Conservation (phyloP, 495 filamentous ascomycete species). For the Aspergillus mulundensis region DNA sequence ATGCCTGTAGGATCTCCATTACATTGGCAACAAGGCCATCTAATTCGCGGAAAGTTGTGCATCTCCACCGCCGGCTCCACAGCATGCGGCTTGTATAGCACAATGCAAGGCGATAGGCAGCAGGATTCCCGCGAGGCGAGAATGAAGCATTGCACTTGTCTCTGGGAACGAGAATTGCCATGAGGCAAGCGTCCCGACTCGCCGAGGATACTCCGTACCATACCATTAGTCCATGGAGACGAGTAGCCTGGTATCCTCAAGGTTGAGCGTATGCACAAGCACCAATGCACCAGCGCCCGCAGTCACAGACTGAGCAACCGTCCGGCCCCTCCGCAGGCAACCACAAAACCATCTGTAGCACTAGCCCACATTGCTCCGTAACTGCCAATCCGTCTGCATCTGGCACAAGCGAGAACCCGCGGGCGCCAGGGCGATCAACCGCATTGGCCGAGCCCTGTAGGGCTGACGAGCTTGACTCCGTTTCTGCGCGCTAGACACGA, state of each 20-base stretch:
- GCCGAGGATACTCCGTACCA: no score
- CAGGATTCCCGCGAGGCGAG: slow-evolving; percentile 3
- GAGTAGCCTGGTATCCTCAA: no score
- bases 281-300: no score
- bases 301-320: no score
- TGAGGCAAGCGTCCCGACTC: no score
- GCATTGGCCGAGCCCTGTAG: slow-evolving; percentile 18
- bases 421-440: background rate
- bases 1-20: background rate
- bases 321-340: background rate
- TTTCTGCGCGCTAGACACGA: no score
- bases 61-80: background rate
- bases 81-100: background rate
- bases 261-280: no score
- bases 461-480: slow-evolving; percentile 16
- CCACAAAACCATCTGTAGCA: background rate
- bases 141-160: background rate
- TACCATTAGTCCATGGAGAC: no score
- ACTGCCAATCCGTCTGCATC: background rate
- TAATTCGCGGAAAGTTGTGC: no score
- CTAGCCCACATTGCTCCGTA: background rate
- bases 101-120: slow-evolving; percentile 11
- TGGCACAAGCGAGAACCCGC: background rate
- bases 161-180: no score
- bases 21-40: no score